A percentile compares a stretch with the other conserved stretches of the same genome.
phyloP scores from a whole-genome alignment of 75 land plant genomes.

The Pinus taeda region DNA sequence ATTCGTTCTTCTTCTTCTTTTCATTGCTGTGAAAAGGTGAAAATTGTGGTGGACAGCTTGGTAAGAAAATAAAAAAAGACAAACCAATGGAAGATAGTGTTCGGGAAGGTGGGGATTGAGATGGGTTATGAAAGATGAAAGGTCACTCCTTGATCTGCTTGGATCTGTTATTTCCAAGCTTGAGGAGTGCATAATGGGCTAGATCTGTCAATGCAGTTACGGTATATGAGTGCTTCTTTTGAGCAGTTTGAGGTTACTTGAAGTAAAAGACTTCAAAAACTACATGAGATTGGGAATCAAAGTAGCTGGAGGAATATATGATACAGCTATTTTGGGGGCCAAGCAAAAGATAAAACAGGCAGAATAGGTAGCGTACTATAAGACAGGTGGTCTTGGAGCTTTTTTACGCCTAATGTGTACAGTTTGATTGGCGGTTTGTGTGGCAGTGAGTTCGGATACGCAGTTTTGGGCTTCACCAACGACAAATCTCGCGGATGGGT shows the following conservation, averaged over 20 bases:
- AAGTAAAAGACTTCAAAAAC: background rate
- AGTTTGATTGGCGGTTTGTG: background rate
- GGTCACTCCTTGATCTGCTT: background rate
- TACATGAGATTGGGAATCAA: background rate
- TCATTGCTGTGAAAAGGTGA: background rate
- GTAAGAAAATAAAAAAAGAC: background rate
- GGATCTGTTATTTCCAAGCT: slow-evolving; percentile 4
- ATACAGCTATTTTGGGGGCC: slow-evolving; percentile 6
- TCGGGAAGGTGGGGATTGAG: background rate
- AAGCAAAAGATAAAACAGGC: background rate
- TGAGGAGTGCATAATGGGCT: background rate
- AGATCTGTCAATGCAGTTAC: slow-evolving; percentile 5
- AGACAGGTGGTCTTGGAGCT: background rate
- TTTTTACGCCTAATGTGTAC: background rate
- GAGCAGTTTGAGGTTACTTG: background rate
- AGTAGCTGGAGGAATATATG: slow-evolving; percentile 13
- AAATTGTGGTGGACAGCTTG: slow-evolving; percentile 9
- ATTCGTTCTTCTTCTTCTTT: background rate
- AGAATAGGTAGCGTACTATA: background rate
- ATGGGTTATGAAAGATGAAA: slow-evolving; percentile 9
- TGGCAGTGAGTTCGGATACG: too few species aligned
- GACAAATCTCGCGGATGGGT: background rate
- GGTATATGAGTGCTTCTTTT: background rate
- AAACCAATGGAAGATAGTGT: background rate
- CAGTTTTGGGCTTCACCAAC: background rate